Evolutionary conservation across 1,284 basidiomycete species (phyloP), one percentile per base, ranked within the genome.

Genomic region (Coriolopsis trogii): DNA sequence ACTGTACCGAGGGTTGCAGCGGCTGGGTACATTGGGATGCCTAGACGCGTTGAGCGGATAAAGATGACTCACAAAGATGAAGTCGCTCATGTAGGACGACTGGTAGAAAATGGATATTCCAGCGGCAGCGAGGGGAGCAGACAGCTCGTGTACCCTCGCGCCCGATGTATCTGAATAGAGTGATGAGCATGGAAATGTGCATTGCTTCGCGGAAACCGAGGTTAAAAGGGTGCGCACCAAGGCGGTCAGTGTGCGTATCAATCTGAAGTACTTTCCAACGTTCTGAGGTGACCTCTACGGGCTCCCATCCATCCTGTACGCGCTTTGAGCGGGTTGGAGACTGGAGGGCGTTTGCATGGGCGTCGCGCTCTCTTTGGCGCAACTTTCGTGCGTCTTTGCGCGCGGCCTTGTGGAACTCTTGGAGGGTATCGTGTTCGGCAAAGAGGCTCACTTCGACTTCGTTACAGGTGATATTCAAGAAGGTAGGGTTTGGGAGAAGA

Each of bases 61-160:
- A 5, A 37, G 41, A 46, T 36, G 30, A 71, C 82, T 56, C 64
- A 88, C 91, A 58, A 93, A 81, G 44, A 93, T 85, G 67, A 90
- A 93, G 70, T 93, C 90, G 62, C 88, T 87, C 78, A 86, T 85
- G 67, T 93, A 91, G 9, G 87, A 89, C 4, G 89, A 91, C 67
- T 91, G 91, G 66, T 92, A 93, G 5, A 93, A 73, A 49, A 93
- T 93, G 24, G 88, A 88, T 37, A 93, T 91, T 8, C 89, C 89
- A 29, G 87, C 89, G 21, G 80, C 81, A 4, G 90, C 89, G 10
- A 93, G 74, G 21, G 87, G 87, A 6, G 86, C 85, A 24, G 90
- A 91, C 25, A 93, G 76, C 65, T 91, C 86, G 52, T 87, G 82
- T 0, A 92, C 83, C 38, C 87, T 77, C n/a, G 85, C 82, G 21